phyloP scores from a whole-genome alignment of 306 rosid species.

The Datisca glomerata region DNA sequence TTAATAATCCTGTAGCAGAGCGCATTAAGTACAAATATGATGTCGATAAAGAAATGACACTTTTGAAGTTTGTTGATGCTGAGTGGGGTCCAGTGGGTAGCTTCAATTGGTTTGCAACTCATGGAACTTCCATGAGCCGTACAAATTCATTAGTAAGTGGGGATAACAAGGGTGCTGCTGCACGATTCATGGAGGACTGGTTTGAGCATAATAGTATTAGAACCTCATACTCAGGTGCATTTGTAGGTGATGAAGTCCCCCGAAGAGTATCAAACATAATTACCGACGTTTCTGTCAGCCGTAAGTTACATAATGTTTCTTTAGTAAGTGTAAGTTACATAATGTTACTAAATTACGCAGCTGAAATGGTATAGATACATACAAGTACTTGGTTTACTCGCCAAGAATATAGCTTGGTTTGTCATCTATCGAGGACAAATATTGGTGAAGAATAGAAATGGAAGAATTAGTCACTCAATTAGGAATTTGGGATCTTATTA shows the following conservation, averaged over 20 bases:
- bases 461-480: too few species aligned
- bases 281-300: constrained; percentile 12
- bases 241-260: constrained; percentile 15
- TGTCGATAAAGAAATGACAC: constrained; percentile 87
- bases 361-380: too few species aligned
- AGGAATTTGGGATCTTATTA: too few species aligned
- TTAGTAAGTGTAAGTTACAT: too few species aligned
- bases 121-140: constrained; percentile 96
- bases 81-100: constrained; percentile 86
- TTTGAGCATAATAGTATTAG: constrained; percentile 30
- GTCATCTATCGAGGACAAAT: too few species aligned
- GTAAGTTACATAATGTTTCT: constrained; percentile 17
- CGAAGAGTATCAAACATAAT: constrained; percentile 31
- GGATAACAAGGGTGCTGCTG: constrained; percentile 94
- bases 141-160: constrained; percentile 72
- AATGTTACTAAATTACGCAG: too few species aligned
- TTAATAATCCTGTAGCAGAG: constrained; percentile 68
- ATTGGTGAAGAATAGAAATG: too few species aligned
- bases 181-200: constrained; percentile 97
- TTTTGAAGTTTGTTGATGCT: constrained; percentile 67
- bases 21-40: constrained; percentile 55
- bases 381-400: too few species aligned
- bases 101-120: constrained; percentile 96
- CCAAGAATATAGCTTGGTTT: too few species aligned
- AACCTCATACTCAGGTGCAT: constrained; percentile 8